phyloP scores from a whole-genome alignment of 768 basidiomycete genomes.

The Podaxis carcinomalis region DNA sequence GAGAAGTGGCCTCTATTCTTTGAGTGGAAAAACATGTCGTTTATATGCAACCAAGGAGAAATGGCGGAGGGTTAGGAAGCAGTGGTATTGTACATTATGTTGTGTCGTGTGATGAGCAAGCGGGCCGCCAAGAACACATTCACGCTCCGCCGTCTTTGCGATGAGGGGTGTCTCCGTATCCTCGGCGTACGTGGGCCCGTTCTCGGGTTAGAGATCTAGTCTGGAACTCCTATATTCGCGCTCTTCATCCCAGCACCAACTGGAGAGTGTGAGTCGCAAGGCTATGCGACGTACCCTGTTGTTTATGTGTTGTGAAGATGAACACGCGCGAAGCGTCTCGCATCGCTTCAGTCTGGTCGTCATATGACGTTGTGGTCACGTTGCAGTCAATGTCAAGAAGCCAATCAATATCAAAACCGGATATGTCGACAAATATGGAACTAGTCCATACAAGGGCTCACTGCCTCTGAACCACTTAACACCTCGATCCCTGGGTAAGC shows the following conservation, averaged over 20 bases:
- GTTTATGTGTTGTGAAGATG: background rate
- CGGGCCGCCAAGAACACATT: background rate
- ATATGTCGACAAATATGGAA: background rate
- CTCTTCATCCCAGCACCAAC: background rate
- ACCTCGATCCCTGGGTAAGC: no score
- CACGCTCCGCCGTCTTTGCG: background rate
- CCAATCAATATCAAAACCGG: background rate
- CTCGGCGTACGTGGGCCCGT: no score
- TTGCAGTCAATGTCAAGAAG: background rate
- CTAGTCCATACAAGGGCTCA: no score
- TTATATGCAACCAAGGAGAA: slow-evolving; percentile 7
- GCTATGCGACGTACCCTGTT: background rate
- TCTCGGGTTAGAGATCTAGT: background rate
- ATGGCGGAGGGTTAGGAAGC: slow-evolving; percentile 8
- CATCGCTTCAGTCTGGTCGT: background rate
- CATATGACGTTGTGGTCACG: no score
- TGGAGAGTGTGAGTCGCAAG: background rate
- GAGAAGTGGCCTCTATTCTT: background rate
- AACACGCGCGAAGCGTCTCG: background rate
- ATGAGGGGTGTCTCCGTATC: no score
- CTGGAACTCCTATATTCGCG: background rate
- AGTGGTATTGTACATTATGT: background rate
- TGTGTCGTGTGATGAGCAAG: slow-evolving; percentile 3
- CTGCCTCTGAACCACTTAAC: no score
- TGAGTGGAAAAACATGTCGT: background rate